Evolutionary conservation across 805 yeast genomes (phyloP), one percentile per base, ranked within the genome.

Genomic region (Starmerella roubikii): DNA sequence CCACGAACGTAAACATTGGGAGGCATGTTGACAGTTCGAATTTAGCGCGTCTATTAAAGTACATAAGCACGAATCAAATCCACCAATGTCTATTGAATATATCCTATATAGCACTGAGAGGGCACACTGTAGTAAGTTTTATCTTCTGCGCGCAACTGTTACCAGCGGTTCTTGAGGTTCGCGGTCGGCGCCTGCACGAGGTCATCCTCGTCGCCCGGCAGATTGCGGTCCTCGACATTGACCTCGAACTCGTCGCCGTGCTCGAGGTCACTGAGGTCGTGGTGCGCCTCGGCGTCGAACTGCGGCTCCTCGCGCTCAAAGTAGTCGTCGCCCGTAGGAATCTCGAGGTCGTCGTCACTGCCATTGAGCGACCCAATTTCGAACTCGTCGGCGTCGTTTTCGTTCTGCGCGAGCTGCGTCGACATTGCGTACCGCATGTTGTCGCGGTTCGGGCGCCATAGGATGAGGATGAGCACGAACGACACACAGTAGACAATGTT

Each of bases 391-490:
- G 71, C 80, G 27, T 71, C 76, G 41, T 68, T 45, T 43, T 78
- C 91, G 8, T 80, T 79, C 48, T 94, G 91, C 12, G 69, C 58
- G 32, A 91, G 66, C 62, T 91, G 97, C 38, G 84, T 83, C 2
- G 95, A 82, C 46, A 86, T 86, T 11, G 96, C 97, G 54, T 91
- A 72, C 73, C 93, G 78, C 54, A 86, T 81, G 41, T 94, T 85
- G 30, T 94, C 84, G 50, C 80, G 91, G 0, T 96, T 88, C 38
- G 99, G 99, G 60, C 98, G 78, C 98, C 98, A 91, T 46, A 91
- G 72, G 65, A 85, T 74, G 4, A 94, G 82, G 47, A 91, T 68
- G 9, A 85, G 72, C 52, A 78, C 71, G 57, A 91, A 86, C 28
- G 86, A 86, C 34, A 77, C 61, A 54, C 81, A 83, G 62, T 84